These are phyloP conservation scores for Diplogelasinospora grovesii DNA, from an alignment of 495 filamentous ascomycete genomes.

Conservation along the genomic window DNA sequence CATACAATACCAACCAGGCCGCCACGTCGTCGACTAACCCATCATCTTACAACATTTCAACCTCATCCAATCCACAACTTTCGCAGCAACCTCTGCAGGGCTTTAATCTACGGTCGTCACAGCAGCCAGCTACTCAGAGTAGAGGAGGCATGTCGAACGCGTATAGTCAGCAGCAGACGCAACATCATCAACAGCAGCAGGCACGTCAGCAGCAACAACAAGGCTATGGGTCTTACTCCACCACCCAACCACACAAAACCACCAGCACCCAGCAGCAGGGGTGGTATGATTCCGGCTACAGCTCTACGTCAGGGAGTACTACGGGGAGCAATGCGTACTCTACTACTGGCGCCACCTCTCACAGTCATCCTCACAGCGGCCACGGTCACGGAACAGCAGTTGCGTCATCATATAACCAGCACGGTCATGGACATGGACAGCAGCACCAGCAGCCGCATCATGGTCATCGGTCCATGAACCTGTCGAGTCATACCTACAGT, in stretches of 20 bases:
- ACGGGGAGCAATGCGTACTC: slow-evolving; percentile 11
- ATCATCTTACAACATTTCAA: slow-evolving; percentile 6
- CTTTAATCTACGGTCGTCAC: slow-evolving; percentile 21
- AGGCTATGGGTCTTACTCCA: slow-evolving; percentile 5
- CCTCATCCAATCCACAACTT: slow-evolving; percentile 10
- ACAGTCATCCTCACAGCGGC: slow-evolving; percentile 9
- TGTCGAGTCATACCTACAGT: slow-evolving; percentile 25
- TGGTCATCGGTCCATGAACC: slow-evolving; percentile 25
- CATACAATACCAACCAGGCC: slow-evolving; percentile 14
- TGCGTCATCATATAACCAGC: slow-evolving; percentile 7
- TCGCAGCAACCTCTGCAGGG: slow-evolving; percentile 19
- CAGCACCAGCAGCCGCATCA: slow-evolving; percentile 15
- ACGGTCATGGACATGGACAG: too few relatives aligned
- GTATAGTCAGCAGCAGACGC: slow-evolving; percentile 19
- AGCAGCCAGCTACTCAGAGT: slow-evolving; percentile 6
- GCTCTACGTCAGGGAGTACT: slow-evolving; percentile 7
- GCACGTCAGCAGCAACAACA: slow-evolving; percentile 1
- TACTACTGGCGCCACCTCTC: slow-evolving; percentile 1
- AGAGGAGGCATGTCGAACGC: slow-evolving; percentile 13
- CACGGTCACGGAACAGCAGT: neutral
- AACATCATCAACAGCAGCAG: slow-evolving; percentile 15
- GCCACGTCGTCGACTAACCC: slow-evolving; percentile 2
- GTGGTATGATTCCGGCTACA: slow-evolving; percentile 19
- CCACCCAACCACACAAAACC: too few relatives aligned
- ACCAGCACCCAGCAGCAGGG: slow-evolving; percentile 12